A percentile compares a stretch with the other conserved stretches of the same genome.
Conservation (phyloP, 257 asterid genomes). For the Petunia axillaris region DNA sequence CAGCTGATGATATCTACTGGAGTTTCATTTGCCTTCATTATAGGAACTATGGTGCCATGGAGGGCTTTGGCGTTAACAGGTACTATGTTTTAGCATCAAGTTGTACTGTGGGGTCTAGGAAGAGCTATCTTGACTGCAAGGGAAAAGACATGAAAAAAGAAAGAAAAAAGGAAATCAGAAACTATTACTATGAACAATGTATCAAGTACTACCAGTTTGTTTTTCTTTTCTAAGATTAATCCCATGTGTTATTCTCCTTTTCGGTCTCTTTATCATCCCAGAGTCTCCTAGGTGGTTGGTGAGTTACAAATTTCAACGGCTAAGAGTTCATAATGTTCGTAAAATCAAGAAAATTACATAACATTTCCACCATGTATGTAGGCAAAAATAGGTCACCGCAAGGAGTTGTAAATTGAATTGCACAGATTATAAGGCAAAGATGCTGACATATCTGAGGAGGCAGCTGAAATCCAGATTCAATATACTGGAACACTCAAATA, state of each 20-base stretch:
- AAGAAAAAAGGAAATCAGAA: neutral
- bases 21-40: constrained; percentile 79
- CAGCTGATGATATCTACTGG: constrained; percentile 85
- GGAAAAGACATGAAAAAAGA: neutral
- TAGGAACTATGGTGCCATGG: constrained; percentile 79
- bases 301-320: constrained; percentile 28
- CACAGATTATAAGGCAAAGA: constrained; percentile 64
- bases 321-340: neutral
- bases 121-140: neutral
- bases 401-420: constrained; percentile 77
- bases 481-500: constrained; percentile 20
- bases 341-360: neutral
- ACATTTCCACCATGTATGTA: constrained; percentile 26
- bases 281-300: constrained; percentile 98
- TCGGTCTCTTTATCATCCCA: constrained; percentile 74
- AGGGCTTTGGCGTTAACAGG: constrained; percentile 57
- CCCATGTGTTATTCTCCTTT: constrained; percentile 72
- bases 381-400: constrained; percentile 72
- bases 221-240: constrained; percentile 59
- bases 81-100: constrained; percentile 28
- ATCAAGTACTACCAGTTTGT: constrained; percentile 18
- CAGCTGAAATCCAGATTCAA: constrained; percentile 74
- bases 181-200: neutral
- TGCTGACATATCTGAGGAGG: constrained; percentile 68
- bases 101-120: neutral